Base-by-base conservation (phyloP, 208 protist genomes). In the Leishmania major region DNA sequence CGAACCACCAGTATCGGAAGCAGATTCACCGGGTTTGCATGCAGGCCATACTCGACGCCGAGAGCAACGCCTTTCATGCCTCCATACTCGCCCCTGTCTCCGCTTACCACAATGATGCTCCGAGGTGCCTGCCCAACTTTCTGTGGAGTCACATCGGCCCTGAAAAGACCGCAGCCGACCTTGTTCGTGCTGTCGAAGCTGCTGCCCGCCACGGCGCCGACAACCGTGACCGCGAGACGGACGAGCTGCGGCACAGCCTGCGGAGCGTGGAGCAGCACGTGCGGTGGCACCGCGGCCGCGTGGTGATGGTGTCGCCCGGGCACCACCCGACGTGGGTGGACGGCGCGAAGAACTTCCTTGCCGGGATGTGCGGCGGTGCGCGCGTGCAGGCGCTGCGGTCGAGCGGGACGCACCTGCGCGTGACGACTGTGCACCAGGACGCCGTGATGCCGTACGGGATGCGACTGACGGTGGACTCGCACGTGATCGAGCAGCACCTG, bases 251-350 rank as follows among this genome's bases (percentile, higher is more conserved):
- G 35, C 99, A 98, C 85, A 99, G 96, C 53, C 77, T 99, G 40
- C 91, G 98, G 28, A 99, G 96, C 37, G 75, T 99, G 53, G 98
- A 99, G 88, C 85, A 90, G 80, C 93, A 95, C 89, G 94, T 98
- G 40, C 95, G 87, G 49, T 99, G 98, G 98, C 90, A 99, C 62
- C 75, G 78, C n/a, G 92, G 92, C 28, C 87, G 96, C 69, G 84
- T 98, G 73, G 81, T 99, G n/a, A 86, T 99, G 75, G 96, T 99
- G n/a, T 99, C 98, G 22, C 99, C 99, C 69, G 97, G 97, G 49
- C 78, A n/a, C n/a, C n/a, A n/a, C n/a, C n/a, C n/a, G n/a, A n/a
- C n/a, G n/a, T n/a, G n/a, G n/a, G n/a, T n/a, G n/a, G n/a, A n/a
- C n/a, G n/a, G n/a, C n/a, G n/a, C n/a, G n/a, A n/a, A n/a, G n/a